phyloP scores from a whole-genome alignment of 352 stramenopile species.

The Peronospora tabacina region DNA sequence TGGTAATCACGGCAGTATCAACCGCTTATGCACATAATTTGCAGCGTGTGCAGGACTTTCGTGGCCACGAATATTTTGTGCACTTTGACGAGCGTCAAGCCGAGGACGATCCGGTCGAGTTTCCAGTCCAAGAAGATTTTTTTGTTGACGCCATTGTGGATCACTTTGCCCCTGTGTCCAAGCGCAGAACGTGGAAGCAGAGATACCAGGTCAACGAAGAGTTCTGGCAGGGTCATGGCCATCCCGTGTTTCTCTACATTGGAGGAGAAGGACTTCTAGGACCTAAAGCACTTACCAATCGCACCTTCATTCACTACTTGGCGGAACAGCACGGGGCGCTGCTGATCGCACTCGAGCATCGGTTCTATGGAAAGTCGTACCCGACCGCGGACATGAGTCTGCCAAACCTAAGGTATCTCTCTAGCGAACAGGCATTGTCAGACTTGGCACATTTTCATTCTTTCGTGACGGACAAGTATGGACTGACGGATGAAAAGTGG shows the following conservation, averaged over 20 bases:
- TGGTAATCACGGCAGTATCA: constrained; percentile 4
- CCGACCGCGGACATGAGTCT: constrained; percentile 73
- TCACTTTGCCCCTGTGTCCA: constrained; percentile 57
- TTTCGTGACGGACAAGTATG: constrained; percentile 63
- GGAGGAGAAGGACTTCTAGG: constrained; percentile 63
- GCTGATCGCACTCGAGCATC: constrained; percentile 90
- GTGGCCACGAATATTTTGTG: constrained; percentile 59
- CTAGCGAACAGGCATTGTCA: constrained; percentile 80
- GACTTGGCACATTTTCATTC: constrained; percentile 89
- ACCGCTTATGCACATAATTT: constrained; percentile 27
- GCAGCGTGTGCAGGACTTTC: constrained; percentile 57
- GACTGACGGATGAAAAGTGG: constrained; percentile 65
- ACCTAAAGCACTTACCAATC: constrained; percentile 51
- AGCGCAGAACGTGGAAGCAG: constrained; percentile 70
- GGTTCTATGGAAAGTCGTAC: constrained; percentile 93
- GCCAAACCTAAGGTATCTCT: constrained; percentile 84
- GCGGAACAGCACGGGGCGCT: constrained; percentile 68
- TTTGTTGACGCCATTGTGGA: constrained; percentile 57
- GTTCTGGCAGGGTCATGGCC: constrained; percentile 66
- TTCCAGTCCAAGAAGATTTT: constrained; percentile 46
- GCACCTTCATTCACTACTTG: constrained; percentile 70
- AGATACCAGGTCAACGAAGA: constrained; percentile 89
- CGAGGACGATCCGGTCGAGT: constrained; percentile 17
- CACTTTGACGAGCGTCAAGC: constrained; percentile 37
- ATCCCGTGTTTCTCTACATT: constrained; percentile 87